Percentiles rank a stretch among this genome's conserved stretches.
Conservation (phyloP, 495 filamentous ascomycete genomes). For the Penicillium pulvis region DNA sequence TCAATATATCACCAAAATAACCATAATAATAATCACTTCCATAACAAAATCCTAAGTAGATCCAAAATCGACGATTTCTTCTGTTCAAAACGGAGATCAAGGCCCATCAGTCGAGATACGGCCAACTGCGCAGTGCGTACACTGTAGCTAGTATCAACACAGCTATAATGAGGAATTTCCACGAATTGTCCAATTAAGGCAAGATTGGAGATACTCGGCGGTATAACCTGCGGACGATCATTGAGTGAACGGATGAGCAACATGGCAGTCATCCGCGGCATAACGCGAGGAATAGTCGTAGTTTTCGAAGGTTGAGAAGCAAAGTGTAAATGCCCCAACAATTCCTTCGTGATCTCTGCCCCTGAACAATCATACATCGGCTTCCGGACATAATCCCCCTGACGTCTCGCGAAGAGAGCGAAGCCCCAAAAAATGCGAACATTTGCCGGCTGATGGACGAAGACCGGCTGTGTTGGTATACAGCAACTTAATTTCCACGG, state of each 20-base stretch:
- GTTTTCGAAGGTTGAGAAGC: slow-evolving; percentile 1
- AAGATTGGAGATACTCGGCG: slow-evolving; percentile 15
- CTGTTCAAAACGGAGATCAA: slow-evolving; percentile 1
- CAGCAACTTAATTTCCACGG: slow-evolving; percentile 37
- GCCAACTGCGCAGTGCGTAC: slow-evolving; percentile 13
- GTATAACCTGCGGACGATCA: slow-evolving; percentile 14
- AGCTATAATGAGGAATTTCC: slow-evolving; percentile 13
- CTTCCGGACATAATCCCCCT: slow-evolving; percentile 39
- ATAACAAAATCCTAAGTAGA: slow-evolving; percentile 6
- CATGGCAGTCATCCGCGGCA: slow-evolving; percentile 24
- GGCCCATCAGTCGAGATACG: slow-evolving; percentile 14
- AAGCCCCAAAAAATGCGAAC: slow-evolving; percentile 40
- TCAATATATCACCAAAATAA: neutral
- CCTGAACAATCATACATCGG: slow-evolving; percentile 39
- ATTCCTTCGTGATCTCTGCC: slow-evolving; percentile 35
- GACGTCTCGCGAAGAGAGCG: slow-evolving; percentile 25
- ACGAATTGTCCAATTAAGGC: slow-evolving; percentile 20
- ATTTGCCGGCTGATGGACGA: slow-evolving; percentile 29
- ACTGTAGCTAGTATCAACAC: slow-evolving; percentile 13
- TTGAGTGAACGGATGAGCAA: slow-evolving; percentile 8
- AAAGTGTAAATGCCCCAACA: slow-evolving; percentile 32
- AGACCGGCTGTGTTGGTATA: slow-evolving; percentile 38
- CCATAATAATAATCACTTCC: neutral
- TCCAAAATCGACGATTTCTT: neutral
- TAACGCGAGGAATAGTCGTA: slow-evolving; percentile 21